A percentile compares a stretch with the other conserved stretches of the same genome.
Evolutionary conservation across 441 rosid species (phyloP).

Genomic region (Adansonia madagascariensis): DNA sequence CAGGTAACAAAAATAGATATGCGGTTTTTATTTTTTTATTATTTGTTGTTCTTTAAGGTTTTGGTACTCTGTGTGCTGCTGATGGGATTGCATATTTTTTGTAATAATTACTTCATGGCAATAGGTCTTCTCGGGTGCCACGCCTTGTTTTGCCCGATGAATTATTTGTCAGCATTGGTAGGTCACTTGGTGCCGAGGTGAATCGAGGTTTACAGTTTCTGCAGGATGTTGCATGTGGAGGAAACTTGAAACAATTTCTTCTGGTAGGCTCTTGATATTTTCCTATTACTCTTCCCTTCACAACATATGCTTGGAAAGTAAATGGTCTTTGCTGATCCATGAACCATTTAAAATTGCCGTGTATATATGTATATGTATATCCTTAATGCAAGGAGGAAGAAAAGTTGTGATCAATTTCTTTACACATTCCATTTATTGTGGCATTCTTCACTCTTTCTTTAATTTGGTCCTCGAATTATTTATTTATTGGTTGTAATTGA

Average conservation of each 20-base stretch:
- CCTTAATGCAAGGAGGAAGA: not conserved
- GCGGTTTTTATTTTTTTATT: not conserved
- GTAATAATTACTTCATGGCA: conserved; percentile 18
- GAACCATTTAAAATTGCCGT: not conserved
- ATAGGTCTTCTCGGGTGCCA: conserved; percentile 71
- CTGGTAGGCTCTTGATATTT: conserved; percentile 44
- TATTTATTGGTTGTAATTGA: not conserved
- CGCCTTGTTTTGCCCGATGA: conserved; percentile 79
- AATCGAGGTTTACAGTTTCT: conserved; percentile 65
- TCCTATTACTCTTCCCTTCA: conserved; percentile 15
- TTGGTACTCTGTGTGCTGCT: conserved; percentile 10
- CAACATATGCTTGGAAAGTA: conserved; percentile 1
- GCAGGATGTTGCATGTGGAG: conserved; percentile 78
- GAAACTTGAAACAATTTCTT: conserved; percentile 76
- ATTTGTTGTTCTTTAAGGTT: not conserved
- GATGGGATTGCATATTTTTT: not conserved
- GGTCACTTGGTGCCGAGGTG: conserved; percentile 62
- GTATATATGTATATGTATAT: not conserved
- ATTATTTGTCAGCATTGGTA: conserved; percentile 66
- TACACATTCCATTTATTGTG: not conserved
- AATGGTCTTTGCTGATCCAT: not conserved
- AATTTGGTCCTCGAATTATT: not conserved
- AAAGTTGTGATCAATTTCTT: conserved; percentile 9
- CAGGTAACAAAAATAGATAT: conserved; percentile 45
- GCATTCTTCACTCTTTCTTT: not conserved